Percentiles rank a stretch among this genome's conserved stretches.
phyloP scores from a whole-genome alignment of 108 stramenopile genomes.

The Hondaea fermentalgiana region DNA sequence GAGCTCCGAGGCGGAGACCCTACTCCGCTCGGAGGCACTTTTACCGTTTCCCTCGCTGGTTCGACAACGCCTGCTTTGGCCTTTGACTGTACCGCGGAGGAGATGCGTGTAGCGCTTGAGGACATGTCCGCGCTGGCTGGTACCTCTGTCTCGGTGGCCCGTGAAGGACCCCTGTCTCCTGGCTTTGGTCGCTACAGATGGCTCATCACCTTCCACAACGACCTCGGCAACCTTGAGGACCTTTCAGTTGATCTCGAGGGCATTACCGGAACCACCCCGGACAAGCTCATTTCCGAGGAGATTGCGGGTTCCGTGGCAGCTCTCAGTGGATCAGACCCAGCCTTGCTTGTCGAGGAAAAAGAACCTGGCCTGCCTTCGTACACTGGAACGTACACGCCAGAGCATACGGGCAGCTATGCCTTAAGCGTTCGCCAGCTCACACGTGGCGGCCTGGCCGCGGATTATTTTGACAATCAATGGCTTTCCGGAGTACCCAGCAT shows the following conservation, averaged over 20 bases:
- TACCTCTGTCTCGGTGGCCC: neutral
- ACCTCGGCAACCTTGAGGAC: constrained; percentile 43
- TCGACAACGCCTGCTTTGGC: constrained; percentile 35
- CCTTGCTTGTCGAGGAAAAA: constrained; percentile 54
- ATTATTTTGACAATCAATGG: constrained; percentile 76
- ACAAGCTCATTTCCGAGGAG: constrained; percentile 25
- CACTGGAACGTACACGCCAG: constrained; percentile 55
- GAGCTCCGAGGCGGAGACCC: constrained; percentile 58
- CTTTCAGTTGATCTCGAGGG: constrained; percentile 27
- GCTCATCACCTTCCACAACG: constrained; percentile 62
- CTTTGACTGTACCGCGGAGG: constrained; percentile 55
- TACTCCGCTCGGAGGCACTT: constrained; percentile 63
- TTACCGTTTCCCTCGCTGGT: constrained; percentile 49
- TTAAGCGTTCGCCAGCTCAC: constrained; percentile 60
- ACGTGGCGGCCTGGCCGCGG: constrained; percentile 58
- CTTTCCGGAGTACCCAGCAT: constrained; percentile 54
- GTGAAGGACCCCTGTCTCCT: neutral
- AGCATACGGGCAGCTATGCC: constrained; percentile 45
- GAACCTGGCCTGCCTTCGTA: constrained; percentile 64
- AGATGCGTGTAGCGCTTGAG: constrained; percentile 58
- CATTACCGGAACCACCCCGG: constrained; percentile 54
- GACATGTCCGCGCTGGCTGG: constrained; percentile 32
- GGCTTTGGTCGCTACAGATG: constrained; percentile 37
- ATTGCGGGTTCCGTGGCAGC: constrained; percentile 31
- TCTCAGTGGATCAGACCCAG: constrained; percentile 33